Evolutionary conservation across 371 early-diverging fungal species (phyloP), one percentile per base, ranked within the genome.

Genomic region (Syncephalastrum racemosum): DNA sequence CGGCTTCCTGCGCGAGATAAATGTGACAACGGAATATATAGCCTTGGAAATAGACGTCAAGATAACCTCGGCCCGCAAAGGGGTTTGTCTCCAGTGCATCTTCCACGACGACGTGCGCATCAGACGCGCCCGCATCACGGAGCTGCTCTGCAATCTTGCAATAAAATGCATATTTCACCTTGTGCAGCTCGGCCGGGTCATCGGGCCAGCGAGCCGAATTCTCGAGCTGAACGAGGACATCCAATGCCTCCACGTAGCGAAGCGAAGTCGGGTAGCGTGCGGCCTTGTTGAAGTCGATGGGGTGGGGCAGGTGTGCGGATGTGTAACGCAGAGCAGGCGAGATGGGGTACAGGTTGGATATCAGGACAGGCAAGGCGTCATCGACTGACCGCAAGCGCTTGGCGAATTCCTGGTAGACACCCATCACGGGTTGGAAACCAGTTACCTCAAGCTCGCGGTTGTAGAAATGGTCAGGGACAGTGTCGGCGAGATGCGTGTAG

Each of bases 151-250:
- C 83, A 46, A 93, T 73, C 55, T 82, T 81, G 18, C 91, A 60
- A 58, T 84, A 88, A 58, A 96, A 91, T 0, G 98, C 96, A 5
- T 83, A 67, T 71, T 98, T 98, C 77, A 95, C 89, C 43, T 90
- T 87, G 77, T 93, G 92, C 42, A 98, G 75, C 2, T 96, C 95
- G 3, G 60, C 68, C 1, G 94, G 70, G 56, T 95, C 91, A 62
- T 90, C 90, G 16, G 98, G 98, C 95, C 97, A 98, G 56, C 89
- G 84, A 23, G 73, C 73, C 14, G 94, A 92, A 4, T 80, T 58
- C 60, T 95, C 93, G 67, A 96, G 89, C 57, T 92, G 90, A 15
- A 98, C 75, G 5, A 91, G 65, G 1, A 92, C 85, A 46, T 91
- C 90, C 53, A 93, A 71, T 0, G 90, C 86, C 53, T 86, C 89